A percentile compares a stretch with the other conserved stretches of the same genome.
phyloP scores from a whole-genome alignment of 2,329 filamentous ascomycete species.

The Talaromyces sp. region DNA sequence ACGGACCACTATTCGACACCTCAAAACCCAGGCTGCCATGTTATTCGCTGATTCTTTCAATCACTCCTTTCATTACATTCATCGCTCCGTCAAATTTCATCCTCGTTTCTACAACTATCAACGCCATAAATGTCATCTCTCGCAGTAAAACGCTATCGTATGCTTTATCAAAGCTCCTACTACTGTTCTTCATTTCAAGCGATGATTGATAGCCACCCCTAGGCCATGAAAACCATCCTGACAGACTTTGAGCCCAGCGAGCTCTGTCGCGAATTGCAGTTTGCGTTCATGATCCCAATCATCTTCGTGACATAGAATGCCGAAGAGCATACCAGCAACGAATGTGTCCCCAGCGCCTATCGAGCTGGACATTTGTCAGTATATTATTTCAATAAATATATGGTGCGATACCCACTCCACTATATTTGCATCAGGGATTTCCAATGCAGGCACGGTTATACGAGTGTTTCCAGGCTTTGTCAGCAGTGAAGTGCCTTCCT shows the following conservation, averaged over 20 bases:
- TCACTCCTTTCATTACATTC: not conserved
- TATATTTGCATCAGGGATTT: slow-evolving; percentile 43
- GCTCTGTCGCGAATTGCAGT: slow-evolving; percentile 61
- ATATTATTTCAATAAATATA: not conserved
- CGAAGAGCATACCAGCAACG: slow-evolving; percentile 68
- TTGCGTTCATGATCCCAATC: slow-evolving; percentile 53
- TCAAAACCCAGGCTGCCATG: not conserved
- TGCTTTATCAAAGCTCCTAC: not conserved
- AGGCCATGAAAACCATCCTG: slow-evolving; percentile 64
- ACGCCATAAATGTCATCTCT: not conserved
- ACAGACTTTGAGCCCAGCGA: slow-evolving; percentile 68
- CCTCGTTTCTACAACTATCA: not conserved
- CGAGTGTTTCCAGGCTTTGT: slow-evolving; percentile 37
- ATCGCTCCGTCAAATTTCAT: not conserved
- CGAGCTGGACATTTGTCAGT: slow-evolving; percentile 48
- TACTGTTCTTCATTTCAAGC: not conserved
- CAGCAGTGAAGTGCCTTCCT: slow-evolving; percentile 52
- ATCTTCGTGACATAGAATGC: slow-evolving; percentile 51
- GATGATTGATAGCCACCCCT: slow-evolving; percentile 25
- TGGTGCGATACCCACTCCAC: slow-evolving; percentile 57
- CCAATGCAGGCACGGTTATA: slow-evolving; percentile 48
- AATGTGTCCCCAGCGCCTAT: slow-evolving; percentile 76
- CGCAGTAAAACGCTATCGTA: not conserved
- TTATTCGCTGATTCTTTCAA: not conserved
- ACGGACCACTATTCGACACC: slow-evolving; percentile 3